phyloP scores from a whole-genome alignment of 139 green algal species.

The Nannochloris sp. region DNA sequence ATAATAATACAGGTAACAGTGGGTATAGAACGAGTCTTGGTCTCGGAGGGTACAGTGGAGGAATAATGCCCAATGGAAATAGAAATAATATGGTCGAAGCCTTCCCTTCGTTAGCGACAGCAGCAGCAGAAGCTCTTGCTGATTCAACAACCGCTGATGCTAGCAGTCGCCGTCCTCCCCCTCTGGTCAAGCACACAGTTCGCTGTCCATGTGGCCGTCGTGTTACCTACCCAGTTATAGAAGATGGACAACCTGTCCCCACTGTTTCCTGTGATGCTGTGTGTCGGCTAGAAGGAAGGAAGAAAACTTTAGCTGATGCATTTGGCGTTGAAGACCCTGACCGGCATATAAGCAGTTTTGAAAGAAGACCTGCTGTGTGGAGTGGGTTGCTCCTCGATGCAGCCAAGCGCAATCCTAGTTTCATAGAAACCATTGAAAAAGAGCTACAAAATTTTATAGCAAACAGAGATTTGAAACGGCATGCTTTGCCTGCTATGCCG shows the following conservation, averaged over 20 bases:
- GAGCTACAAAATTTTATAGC: slow-evolving; percentile 43
- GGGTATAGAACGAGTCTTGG: not conserved
- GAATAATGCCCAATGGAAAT: no score
- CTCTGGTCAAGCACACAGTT: slow-evolving; percentile 25
- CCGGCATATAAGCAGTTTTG: slow-evolving; percentile 38
- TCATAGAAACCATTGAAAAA: slow-evolving; percentile 41
- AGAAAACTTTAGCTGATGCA: slow-evolving; percentile 42
- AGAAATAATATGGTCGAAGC: no score
- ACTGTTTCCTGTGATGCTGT: slow-evolving; percentile 43
- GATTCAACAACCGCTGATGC: slow-evolving; percentile 9
- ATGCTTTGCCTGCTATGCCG: slow-evolving; percentile 35
- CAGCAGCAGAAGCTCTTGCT: not conserved
- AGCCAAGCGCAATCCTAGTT: slow-evolving; percentile 35
- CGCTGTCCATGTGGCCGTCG: slow-evolving; percentile 53
- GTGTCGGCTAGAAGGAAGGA: slow-evolving; percentile 35
- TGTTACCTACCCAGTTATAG: slow-evolving; percentile 40
- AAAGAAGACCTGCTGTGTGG: slow-evolving; percentile 15
- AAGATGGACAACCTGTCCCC: slow-evolving; percentile 27
- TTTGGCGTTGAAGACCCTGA: slow-evolving; percentile 51
- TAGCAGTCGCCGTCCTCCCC: not conserved
- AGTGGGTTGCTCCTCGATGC: slow-evolving; percentile 29
- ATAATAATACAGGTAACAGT: not conserved
- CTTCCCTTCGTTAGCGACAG: slow-evolving; percentile 21
- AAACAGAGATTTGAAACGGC: slow-evolving; percentile 9
- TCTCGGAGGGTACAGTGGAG: no score